Percentiles rank a stretch among this genome's conserved stretches.
These are phyloP conservation scores for Magnusiomyces paraingens DNA, from an alignment of 1,139 yeast genomes.

Conservation along the genomic window DNA sequence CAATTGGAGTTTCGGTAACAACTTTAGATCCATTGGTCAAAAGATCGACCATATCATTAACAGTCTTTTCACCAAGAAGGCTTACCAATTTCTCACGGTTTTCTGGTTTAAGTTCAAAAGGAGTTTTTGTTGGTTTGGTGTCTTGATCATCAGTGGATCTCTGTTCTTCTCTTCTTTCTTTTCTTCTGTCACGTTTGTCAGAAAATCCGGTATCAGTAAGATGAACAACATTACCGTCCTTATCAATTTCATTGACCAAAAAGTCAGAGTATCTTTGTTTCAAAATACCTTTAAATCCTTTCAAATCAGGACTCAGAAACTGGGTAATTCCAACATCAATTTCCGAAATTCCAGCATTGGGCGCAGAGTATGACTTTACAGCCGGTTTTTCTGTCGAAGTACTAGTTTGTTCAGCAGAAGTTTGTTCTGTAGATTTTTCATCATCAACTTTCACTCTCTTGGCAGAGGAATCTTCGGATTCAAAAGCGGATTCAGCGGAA, in stretches of 20 bases:
- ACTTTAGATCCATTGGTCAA: constrained; percentile 52
- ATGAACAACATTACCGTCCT: constrained; percentile 64
- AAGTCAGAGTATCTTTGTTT: constrained; percentile 94
- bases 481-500: not conserved
- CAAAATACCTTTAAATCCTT: constrained; percentile 71
- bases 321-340: constrained; percentile 79
- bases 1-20: constrained; percentile 52
- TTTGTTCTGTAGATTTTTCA: not conserved
- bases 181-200: constrained; percentile 46
- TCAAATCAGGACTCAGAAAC: constrained; percentile 47
- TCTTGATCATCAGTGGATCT: constrained; percentile 19
- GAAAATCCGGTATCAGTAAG: constrained; percentile 68
- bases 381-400: not conserved
- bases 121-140: constrained; percentile 14
- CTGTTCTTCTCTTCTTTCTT: constrained; percentile 38
- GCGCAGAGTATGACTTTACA: constrained; percentile 13
- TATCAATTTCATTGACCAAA: constrained; percentile 78
- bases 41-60: constrained; percentile 47
- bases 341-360: constrained; percentile 43
- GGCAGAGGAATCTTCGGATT: not conserved
- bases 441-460: constrained; percentile 1
- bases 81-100: constrained; percentile 39
- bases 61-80: constrained; percentile 54
- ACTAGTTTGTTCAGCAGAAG: not conserved
- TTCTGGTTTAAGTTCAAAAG: constrained; percentile 21